Percentiles rank a stretch among this genome's conserved stretches.
Conservation (phyloP, 2,329 filamentous ascomycete species). For the Parascedosporium putredinis region DNA sequence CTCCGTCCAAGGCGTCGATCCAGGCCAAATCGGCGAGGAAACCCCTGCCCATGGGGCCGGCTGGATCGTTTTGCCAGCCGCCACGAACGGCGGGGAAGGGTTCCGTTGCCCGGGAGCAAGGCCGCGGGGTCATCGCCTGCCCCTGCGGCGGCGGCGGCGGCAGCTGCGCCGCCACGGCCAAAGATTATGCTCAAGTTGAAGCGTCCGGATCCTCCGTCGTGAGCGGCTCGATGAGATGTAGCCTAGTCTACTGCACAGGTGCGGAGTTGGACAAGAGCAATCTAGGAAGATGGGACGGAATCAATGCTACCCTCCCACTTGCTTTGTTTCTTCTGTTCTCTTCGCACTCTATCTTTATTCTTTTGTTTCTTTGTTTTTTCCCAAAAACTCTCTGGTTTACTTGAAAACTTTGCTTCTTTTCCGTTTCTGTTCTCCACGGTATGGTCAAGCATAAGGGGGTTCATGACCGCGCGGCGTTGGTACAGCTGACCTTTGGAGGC, state of each 20-base stretch:
- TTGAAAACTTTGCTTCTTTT: not conserved
- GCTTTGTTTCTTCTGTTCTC: not conserved
- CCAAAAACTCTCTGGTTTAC: not conserved
- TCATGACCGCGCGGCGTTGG: not conserved
- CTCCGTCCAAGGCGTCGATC: not conserved
- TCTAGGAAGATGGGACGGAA: no score
- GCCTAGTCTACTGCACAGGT: not conserved
- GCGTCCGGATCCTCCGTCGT: not conserved
- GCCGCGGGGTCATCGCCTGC: not conserved
- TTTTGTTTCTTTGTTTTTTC: not conserved
- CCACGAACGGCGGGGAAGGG: not conserved
- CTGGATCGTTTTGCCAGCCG: not conserved
- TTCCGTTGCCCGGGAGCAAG: not conserved
- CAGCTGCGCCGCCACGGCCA: not conserved
- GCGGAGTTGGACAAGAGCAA: no score
- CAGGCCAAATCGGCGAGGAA: constrained; percentile 24
- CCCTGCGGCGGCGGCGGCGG: not conserved
- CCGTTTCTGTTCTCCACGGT: not conserved
- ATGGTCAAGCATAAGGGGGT: not conserved
- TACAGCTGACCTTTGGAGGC: not conserved
- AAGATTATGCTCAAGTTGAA: constrained; percentile 7
- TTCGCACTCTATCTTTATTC: not conserved
- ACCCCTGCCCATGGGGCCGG: constrained; percentile 19
- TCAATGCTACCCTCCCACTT: no score
- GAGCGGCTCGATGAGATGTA: not conserved